Base-by-base conservation (phyloP, 1,139 yeast species). In the Geotrichum carabidarum region DNA sequence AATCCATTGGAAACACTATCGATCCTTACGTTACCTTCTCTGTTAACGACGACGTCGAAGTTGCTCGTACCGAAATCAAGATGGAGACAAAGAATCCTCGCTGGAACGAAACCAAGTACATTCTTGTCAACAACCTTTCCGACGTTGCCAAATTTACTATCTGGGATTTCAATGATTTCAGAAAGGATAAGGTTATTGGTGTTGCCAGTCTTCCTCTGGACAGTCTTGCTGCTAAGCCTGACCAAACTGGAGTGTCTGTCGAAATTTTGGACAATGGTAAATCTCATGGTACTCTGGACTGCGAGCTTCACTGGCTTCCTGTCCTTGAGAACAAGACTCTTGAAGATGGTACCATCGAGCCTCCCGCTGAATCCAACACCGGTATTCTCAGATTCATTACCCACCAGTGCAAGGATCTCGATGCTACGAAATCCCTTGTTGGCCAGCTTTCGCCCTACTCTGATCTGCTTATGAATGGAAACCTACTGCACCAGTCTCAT, bases 301-400 rank as follows among this genome's bases (percentile, higher is more conserved):
- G 83, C 68, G 90, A 87, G 58, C 76, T 87, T 64, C 81, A 82
- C 60, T 87, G 80, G 74, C 82, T 83, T 78, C 95, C 95, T 49
- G 84, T 93, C 18, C 73, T 90, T 60, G 89, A 85, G 68, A 84
- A 94, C 37, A 78, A 80, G 55, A 78, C 78, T 60, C 79, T 84
- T 63, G 90, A 89, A 2, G 96, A 89, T 71, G 98, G 97, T 54
- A 86, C 94, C 8, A 76, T 79, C 50, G 84, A 82, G 61, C 91
- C 95, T 49, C 90, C 95, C 48, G 96, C 96, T 51, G 96, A 90
- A 62, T 81, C 89, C 69, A 90, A 89, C 71, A 88, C 97, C 17
- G 99, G 99, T 77, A 84, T 93, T 64, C 82, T 86, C 31, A 79
- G 84, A 65, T 69, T 93, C 54, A 79, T 80, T 27, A 74, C 91